Evolutionary conservation across 345 rosid species (phyloP).

Genomic region (Linum tenue): DNA sequence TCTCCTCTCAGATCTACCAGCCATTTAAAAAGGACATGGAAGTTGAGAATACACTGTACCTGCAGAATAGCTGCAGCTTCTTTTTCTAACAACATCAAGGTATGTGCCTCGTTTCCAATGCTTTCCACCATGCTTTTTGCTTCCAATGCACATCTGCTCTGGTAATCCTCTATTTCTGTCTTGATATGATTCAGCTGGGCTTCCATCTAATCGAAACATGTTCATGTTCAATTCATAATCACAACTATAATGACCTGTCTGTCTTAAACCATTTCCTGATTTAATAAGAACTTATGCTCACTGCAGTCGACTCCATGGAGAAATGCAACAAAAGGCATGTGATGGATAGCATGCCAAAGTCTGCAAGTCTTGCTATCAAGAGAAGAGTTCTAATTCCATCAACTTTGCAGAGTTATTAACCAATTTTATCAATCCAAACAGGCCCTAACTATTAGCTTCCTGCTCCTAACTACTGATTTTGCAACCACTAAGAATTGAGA

Average conservation of each 20-base stretch:
- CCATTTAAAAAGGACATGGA: background rate
- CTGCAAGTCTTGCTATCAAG: too few species aligned
- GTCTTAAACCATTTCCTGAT: too few species aligned
- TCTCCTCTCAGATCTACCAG: background rate
- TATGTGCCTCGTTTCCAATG: slow-evolving; percentile 39
- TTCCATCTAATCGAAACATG: slow-evolving; percentile 39
- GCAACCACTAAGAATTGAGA: background rate
- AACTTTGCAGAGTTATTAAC: background rate
- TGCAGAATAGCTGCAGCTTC: slow-evolving; percentile 63
- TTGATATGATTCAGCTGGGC: slow-evolving; percentile 34
- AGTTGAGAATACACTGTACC: slow-evolving; percentile 25
- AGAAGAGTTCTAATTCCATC: background rate
- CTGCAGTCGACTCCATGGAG: too few species aligned
- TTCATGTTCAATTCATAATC: background rate
- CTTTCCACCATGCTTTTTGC: slow-evolving; percentile 46
- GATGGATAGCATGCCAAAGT: too few species aligned
- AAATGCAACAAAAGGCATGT: too few species aligned
- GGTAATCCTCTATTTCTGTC: slow-evolving; percentile 48
- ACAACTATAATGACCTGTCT: too few species aligned
- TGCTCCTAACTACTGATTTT: background rate
- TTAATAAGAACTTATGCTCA: too few species aligned
- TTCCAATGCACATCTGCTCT: slow-evolving; percentile 42
- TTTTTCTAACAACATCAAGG: slow-evolving; percentile 48
- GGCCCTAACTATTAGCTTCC: background rate
- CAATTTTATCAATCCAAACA: background rate